Percentiles rank a stretch among this genome's conserved stretches.
Evolutionary conservation across 2,329 filamentous ascomycete species (phyloP).

Genomic region (Cladosporium velox): DNA sequence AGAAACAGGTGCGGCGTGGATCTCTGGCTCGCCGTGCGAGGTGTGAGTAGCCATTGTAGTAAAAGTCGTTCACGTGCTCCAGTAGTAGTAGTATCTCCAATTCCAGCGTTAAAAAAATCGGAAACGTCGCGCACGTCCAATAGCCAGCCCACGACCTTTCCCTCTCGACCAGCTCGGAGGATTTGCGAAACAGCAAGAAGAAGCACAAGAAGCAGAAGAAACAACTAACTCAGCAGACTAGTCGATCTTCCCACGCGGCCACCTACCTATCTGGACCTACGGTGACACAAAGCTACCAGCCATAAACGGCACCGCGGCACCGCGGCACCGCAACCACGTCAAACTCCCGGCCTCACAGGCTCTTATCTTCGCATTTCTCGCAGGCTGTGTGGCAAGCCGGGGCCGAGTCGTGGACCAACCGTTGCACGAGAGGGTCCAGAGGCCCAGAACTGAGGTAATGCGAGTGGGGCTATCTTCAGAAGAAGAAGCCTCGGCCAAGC

Average conservation of each 20-base stretch:
- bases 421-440: background rate
- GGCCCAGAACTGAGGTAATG: background rate
- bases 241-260: background rate
- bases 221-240: background rate
- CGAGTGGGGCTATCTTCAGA: background rate
- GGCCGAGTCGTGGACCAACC: background rate
- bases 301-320: constrained; percentile 6
- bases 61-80: background rate
- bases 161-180: background rate
- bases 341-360: background rate
- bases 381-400: constrained; percentile 3
- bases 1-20: constrained; percentile 23
- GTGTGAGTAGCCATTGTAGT: constrained; percentile 22
- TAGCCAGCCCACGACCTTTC: background rate
- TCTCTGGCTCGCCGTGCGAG: constrained; percentile 28
- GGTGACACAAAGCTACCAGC: background rate
- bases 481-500: constrained; percentile 8
- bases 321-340: background rate
- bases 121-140: background rate
- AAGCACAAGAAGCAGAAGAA: background rate
- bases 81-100: background rate
- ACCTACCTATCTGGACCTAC: background rate
- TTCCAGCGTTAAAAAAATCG: background rate
- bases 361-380: background rate
- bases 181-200: background rate